phyloP scores from a whole-genome alignment of 805 yeast genomes.

The Saturnispora quitensis region DNA sequence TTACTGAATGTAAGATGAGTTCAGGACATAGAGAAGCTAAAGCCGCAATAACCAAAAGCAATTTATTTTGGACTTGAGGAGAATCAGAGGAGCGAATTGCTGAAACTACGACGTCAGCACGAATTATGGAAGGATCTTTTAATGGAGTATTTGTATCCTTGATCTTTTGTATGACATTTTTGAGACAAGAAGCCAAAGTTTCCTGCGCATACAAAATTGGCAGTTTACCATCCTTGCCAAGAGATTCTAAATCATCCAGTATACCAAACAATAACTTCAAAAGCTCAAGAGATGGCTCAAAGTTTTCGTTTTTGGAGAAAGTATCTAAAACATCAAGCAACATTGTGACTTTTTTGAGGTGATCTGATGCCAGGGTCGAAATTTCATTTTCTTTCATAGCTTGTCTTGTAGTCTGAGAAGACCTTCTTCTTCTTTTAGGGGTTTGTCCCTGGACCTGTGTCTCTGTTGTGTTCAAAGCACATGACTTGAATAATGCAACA shows the following conservation, averaged over 20 bases:
- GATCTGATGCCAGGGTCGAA: constrained; percentile 65
- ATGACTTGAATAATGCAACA: constrained; percentile 47
- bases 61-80: constrained; percentile 90
- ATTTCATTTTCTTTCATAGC: constrained; percentile 68
- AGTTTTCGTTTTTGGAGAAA: constrained; percentile 16
- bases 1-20: constrained; percentile 84
- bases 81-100: constrained; percentile 83
- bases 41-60: constrained; percentile 76
- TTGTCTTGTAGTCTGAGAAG: constrained; percentile 67
- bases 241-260: constrained; percentile 66
- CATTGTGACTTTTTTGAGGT: constrained; percentile 67
- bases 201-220: constrained; percentile 91
- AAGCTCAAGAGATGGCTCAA: constrained; percentile 29
- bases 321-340: constrained; percentile 72
- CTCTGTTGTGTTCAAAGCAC: constrained; percentile 22
- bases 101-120: constrained; percentile 87
- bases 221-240: constrained; percentile 84
- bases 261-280: constrained; percentile 41
- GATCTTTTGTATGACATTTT: constrained; percentile 51
- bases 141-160: constrained; percentile 31
- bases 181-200: constrained; percentile 78
- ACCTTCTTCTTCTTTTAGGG: constrained; percentile 76
- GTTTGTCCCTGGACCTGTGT: constrained; percentile 28
- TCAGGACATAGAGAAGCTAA: constrained; percentile 87
- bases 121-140: constrained; percentile 51